Percentiles rank a stretch among this genome's conserved stretches.
Conservation (phyloP, 805 yeast species). For the Nakazawaea holstii region DNA sequence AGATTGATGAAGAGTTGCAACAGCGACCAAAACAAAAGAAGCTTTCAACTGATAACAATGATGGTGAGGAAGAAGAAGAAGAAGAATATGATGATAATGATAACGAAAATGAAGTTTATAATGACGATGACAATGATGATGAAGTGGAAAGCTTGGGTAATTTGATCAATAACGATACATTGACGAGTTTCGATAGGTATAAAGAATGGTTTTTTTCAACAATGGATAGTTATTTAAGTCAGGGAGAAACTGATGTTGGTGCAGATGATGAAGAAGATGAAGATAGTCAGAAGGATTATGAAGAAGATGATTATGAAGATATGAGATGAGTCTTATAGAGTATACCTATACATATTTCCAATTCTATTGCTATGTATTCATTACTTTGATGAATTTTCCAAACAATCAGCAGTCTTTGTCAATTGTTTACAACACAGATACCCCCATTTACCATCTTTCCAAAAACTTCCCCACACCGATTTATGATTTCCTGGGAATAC, state of each 20-base stretch:
- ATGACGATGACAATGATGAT: neutral
- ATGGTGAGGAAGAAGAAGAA: no score
- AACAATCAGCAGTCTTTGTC: constrained; percentile 28
- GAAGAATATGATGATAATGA: no score
- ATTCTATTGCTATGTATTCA: neutral
- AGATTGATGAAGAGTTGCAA: neutral
- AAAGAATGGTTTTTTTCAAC: constrained; percentile 9
- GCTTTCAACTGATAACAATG: no score
- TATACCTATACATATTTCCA: neutral
- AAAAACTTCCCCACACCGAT: constrained; percentile 40
- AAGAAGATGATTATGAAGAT: constrained; percentile 11
- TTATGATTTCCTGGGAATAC: constrained; percentile 32
- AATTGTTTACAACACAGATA: constrained; percentile 34
- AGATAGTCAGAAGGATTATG: neutral
- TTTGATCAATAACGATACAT: constrained; percentile 3
- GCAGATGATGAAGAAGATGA: neutral
- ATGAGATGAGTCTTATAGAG: constrained; percentile 3
- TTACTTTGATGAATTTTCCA: neutral
- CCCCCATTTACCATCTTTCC: constrained; percentile 37
- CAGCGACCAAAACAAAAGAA: neutral
- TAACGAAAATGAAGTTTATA: neutral
- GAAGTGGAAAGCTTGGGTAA: neutral
- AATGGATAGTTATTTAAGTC: constrained; percentile 6
- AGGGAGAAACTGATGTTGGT: neutral
- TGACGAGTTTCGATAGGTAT: constrained; percentile 8